These are phyloP conservation scores for Salix brachista DNA, from an alignment of 345 rosid species.

Conservation along the genomic window DNA sequence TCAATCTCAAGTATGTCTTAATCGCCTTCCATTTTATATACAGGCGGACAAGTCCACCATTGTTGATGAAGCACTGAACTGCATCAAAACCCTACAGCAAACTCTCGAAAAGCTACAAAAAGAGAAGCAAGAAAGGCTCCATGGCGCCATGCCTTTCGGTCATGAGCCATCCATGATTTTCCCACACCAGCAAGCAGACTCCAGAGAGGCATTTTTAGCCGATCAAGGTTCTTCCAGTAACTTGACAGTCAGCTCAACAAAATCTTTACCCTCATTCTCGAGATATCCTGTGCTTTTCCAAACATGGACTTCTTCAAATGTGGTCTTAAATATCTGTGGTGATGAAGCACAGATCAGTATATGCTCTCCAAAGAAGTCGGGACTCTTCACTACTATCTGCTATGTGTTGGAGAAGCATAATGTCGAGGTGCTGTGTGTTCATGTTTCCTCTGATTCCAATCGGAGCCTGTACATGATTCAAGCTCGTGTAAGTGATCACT, in stretches of 20 bases:
- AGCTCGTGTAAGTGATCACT: slow-evolving; percentile 42
- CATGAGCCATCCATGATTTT: background rate
- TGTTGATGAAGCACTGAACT: slow-evolving; percentile 51
- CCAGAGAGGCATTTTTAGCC: slow-evolving; percentile 50
- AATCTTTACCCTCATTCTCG: slow-evolving; percentile 16
- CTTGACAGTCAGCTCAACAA: background rate
- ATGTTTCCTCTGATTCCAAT: slow-evolving; percentile 37
- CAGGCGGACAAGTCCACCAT: slow-evolving; percentile 57
- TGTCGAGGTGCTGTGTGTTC: slow-evolving; percentile 51
- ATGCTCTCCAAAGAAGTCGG: slow-evolving; percentile 43
- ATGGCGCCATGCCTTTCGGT: background rate
- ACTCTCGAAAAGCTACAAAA: slow-evolving; percentile 39
- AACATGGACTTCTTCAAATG: slow-evolving; percentile 59
- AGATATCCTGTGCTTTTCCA: slow-evolving; percentile 38
- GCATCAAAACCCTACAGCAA: slow-evolving; percentile 40
- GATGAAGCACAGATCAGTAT: slow-evolving; percentile 55
- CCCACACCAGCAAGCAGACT: slow-evolving; percentile 5
- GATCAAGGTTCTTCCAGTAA: slow-evolving; percentile 27
- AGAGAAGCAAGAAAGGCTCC: slow-evolving; percentile 32
- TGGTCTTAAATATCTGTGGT: slow-evolving; percentile 56
- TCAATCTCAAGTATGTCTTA: too few species aligned
- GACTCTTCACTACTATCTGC: slow-evolving; percentile 49
- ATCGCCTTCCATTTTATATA: background rate
- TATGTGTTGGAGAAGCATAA: slow-evolving; percentile 54
- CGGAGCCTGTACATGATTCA: slow-evolving; percentile 53